Percentiles rank a stretch among this genome's conserved stretches.
Evolutionary conservation across 2,329 filamentous ascomycete genomes (phyloP).

Genomic region (Ilyonectria destructans): DNA sequence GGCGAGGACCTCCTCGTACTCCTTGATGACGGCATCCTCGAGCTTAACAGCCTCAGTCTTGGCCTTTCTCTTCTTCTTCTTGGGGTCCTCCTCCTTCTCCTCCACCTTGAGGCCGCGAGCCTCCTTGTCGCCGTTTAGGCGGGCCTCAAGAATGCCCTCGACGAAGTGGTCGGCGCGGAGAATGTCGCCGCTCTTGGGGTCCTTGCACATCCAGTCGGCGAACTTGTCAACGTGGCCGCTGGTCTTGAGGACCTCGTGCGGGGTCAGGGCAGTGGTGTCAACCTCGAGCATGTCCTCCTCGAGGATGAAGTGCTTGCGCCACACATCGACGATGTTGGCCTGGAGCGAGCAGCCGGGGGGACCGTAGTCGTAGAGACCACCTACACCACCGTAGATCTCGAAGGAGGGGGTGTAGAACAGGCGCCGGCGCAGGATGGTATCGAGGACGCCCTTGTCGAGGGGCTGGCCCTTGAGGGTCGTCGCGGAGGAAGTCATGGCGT

Average conservation of each 20-base stretch:
- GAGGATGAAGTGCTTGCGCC: slow-evolving; percentile 94
- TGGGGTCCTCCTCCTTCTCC: slow-evolving; percentile 79
- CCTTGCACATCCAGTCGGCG: slow-evolving; percentile 99
- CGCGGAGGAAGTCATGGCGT: slow-evolving; percentile 65
- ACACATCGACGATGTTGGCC: slow-evolving; percentile 89
- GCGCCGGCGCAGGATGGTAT: slow-evolving; percentile 88
- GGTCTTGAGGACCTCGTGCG: slow-evolving; percentile 94
- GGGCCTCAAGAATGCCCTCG: slow-evolving; percentile 90
- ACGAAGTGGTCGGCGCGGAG: slow-evolving; percentile 97
- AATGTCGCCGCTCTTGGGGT: slow-evolving; percentile 97
- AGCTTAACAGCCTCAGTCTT: slow-evolving; percentile 86
- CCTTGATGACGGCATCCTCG: slow-evolving; percentile 86
- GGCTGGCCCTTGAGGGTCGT: slow-evolving; percentile 92
- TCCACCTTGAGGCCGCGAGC: slow-evolving; percentile 88
- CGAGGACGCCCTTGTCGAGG: slow-evolving; percentile 86
- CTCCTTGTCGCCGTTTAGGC: slow-evolving; percentile 92
- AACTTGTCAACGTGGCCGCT: slow-evolving; percentile 98
- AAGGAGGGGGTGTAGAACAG: slow-evolving; percentile 97
- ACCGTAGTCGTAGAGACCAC: slow-evolving; percentile 94
- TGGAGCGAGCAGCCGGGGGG: slow-evolving; percentile 90
- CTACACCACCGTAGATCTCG: slow-evolving; percentile 93
- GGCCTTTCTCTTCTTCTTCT: slow-evolving; percentile 93
- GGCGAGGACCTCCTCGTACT: slow-evolving; percentile 93
- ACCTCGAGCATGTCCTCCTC: slow-evolving; percentile 97
- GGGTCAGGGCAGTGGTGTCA: slow-evolving; percentile 94